phyloP scores from a whole-genome alignment of 495 filamentous ascomycete species.

The Penicillium arizonense region DNA sequence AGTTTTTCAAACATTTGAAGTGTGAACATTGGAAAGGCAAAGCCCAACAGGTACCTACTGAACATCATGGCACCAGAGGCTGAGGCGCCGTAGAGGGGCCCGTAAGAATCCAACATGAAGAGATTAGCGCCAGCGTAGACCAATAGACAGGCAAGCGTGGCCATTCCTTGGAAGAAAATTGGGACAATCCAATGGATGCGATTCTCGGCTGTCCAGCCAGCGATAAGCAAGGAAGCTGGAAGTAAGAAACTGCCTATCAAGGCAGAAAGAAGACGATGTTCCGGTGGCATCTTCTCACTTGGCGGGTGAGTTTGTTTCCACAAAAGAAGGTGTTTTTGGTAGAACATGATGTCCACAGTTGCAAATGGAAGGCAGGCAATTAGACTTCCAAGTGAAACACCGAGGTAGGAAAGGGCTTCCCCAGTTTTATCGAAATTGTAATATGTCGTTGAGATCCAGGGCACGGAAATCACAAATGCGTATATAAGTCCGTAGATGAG shows the following conservation, averaged over 20 bases:
- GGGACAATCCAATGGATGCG: constrained; percentile 53
- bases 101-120: not conserved
- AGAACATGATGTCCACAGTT: constrained; percentile 2
- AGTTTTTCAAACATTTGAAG: constrained; percentile 1
- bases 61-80: constrained; percentile 5
- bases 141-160: constrained; percentile 50
- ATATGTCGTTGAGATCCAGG: not conserved
- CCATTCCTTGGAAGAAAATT: constrained; percentile 35
- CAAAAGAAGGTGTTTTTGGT: not conserved
- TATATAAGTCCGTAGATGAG: constrained; percentile 1
- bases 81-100: constrained; percentile 2
- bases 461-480: not conserved
- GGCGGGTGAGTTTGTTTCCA: constrained; percentile 1
- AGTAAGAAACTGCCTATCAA: constrained; percentile 29
- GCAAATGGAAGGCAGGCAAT: not conserved
- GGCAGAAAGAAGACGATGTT: constrained; percentile 4
- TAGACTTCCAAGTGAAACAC: not conserved
- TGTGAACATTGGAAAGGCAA: not conserved
- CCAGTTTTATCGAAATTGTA: not conserved
- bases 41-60: not conserved
- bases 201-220: constrained; percentile 58
- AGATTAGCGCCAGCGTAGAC: constrained; percentile 28
- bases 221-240: constrained; percentile 58
- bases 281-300: constrained; percentile 3
- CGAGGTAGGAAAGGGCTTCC: constrained; percentile 5